These are phyloP conservation scores for Stagonosporopsis cucurbitacearum DNA, from an alignment of 2,329 filamentous ascomycete genomes.

Conservation along the genomic window DNA sequence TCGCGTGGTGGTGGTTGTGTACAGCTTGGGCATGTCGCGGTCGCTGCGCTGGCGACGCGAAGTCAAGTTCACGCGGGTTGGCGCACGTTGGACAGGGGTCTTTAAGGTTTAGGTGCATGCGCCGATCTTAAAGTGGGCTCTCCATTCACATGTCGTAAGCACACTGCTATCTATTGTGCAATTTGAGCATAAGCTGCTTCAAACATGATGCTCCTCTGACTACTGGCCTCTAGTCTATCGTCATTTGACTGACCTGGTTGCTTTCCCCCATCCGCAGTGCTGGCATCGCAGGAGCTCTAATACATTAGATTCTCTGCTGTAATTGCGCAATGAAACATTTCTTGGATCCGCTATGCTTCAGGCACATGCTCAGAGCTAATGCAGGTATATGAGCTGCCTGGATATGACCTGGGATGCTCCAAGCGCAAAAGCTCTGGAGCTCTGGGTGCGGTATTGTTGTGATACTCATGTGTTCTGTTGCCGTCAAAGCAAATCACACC, in stretches of 20 bases:
- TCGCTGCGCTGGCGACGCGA: slow-evolving; percentile 41
- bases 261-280: neutral
- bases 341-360: neutral
- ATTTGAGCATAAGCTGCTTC: neutral
- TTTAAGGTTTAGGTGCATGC: slow-evolving; percentile 43
- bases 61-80: slow-evolving; percentile 31
- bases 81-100: slow-evolving; percentile 36
- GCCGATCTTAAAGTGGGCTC: slow-evolving; percentile 32
- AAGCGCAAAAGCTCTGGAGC: no score
- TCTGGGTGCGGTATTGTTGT: no score
- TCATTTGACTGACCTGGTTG: no score
- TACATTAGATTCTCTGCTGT: neutral
- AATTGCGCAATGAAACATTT: neutral
- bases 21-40: slow-evolving; percentile 34
- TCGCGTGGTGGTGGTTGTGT: slow-evolving; percentile 25
- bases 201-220: neutral
- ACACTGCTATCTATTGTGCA: neutral
- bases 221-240: neutral
- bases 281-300: neutral
- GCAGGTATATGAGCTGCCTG: neutral
- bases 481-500: neutral
- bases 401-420: neutral
- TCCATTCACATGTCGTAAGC: slow-evolving; percentile 1
- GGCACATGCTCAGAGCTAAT: neutral
- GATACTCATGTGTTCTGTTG: neutral